phyloP scores from a whole-genome alignment of 129 eudicot genomes.

The Erigeron canadensis region DNA sequence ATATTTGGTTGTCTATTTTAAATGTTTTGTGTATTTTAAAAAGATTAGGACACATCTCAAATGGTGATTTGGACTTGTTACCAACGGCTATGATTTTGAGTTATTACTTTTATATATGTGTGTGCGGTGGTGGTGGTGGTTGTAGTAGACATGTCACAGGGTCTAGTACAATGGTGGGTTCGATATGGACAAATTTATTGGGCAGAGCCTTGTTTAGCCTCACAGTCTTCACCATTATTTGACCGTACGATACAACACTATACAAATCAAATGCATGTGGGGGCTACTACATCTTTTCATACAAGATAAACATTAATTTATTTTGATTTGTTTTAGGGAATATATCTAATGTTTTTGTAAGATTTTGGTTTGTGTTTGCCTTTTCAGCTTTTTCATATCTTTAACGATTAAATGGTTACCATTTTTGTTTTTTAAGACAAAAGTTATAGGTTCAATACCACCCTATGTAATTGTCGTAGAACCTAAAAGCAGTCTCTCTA shows the following conservation, averaged over 20 bases:
- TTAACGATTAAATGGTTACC: no score
- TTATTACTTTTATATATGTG: not conserved
- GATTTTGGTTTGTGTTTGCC: not conserved
- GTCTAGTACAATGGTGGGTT: not conserved
- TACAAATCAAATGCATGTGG: conserved; percentile 21
- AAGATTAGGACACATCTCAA: conserved; percentile 18
- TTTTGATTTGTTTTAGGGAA: not conserved
- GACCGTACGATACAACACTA: conserved; percentile 21
- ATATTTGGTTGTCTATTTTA: not conserved
- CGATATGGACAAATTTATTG: conserved; percentile 36
- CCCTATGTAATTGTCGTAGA: no score
- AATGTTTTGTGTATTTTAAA: not conserved
- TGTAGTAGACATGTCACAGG: conserved; percentile 9
- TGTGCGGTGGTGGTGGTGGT: conserved; percentile 14
- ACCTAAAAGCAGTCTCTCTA: no score
- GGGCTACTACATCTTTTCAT: conserved; percentile 16
- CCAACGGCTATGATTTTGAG: conserved; percentile 21
- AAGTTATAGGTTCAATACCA: no score
- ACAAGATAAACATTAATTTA: not conserved
- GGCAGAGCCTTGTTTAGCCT: conserved; percentile 28
- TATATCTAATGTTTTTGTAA: not conserved
- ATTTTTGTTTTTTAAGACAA: no score
- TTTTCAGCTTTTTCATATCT: not conserved
- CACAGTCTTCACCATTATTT: conserved; percentile 17
- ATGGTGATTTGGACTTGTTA: not conserved